A percentile compares a stretch with the other conserved stretches of the same genome.
Evolutionary conservation across 306 rosid species (phyloP).

Genomic region (Dalbergia oliveri): DNA sequence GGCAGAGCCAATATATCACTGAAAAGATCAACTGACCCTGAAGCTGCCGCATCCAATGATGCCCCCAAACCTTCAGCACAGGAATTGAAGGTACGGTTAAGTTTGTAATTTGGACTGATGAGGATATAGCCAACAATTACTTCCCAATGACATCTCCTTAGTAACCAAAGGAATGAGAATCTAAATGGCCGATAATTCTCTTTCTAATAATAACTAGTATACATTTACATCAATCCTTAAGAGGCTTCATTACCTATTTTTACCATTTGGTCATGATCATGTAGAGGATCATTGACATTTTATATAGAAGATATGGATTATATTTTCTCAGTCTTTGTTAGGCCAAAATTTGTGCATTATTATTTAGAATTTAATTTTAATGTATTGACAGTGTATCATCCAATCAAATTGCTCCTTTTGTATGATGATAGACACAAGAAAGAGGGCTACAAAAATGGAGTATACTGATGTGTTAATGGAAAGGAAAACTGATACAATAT

Average conservation of each 20-base stretch:
- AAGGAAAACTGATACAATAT: too few relatives aligned
- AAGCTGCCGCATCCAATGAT: constrained; percentile 69
- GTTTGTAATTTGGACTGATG: not conserved
- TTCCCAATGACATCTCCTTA: constrained; percentile 21
- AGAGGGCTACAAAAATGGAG: too few relatives aligned
- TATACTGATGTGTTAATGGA: too few relatives aligned
- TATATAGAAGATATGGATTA: not conserved
- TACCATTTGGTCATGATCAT: not conserved
- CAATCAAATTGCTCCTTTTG: too few relatives aligned
- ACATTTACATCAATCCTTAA: not conserved
- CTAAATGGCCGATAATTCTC: not conserved
- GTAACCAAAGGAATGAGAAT: constrained; percentile 32
- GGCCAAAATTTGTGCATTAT: not conserved
- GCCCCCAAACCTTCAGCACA: constrained; percentile 82
- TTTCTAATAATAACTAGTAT: not conserved
- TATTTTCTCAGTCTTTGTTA: not conserved
- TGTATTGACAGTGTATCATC: too few relatives aligned
- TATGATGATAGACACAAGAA: too few relatives aligned
- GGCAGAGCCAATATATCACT: constrained; percentile 98
- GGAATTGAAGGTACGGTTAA: constrained; percentile 79
- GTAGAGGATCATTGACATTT: not conserved
- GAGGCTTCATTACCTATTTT: not conserved
- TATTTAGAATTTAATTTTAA: too few relatives aligned
- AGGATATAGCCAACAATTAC: not conserved
- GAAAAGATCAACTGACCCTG: constrained; percentile 90